phyloP scores from a whole-genome alignment of 352 stramenopile species.

The Thalassiosira livingstoniorum region DNA sequence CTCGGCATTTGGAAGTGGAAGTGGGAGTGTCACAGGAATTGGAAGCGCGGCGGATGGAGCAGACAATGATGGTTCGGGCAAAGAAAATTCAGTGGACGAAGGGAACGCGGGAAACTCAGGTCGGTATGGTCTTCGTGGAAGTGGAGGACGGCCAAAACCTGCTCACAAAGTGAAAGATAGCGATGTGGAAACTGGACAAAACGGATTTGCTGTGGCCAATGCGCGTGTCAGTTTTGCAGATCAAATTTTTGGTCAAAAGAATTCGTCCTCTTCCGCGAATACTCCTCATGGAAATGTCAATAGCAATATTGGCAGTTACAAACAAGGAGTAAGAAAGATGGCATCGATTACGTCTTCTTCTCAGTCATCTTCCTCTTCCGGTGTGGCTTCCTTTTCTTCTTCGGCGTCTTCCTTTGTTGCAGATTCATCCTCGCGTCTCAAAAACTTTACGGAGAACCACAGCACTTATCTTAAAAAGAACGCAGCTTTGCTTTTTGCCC shows the following conservation, averaged over 20 bases:
- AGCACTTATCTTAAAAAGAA: slow-evolving; percentile 27
- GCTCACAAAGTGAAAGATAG: not conserved
- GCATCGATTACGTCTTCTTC: too few relatives aligned
- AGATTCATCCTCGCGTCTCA: too few relatives aligned
- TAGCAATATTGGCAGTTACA: too few relatives aligned
- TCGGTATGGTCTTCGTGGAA: too few relatives aligned
- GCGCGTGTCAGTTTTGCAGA: not conserved
- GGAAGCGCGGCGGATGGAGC: not conserved
- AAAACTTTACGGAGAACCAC: too few relatives aligned
- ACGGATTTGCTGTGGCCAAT: not conserved
- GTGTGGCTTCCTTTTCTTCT: too few relatives aligned
- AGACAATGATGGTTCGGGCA: not conserved
- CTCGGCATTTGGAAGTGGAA: not conserved
- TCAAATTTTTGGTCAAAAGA: not conserved
- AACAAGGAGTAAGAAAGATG: too few relatives aligned
- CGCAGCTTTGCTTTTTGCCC: slow-evolving; percentile 11
- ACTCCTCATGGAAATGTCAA: too few relatives aligned
- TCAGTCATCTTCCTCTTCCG: too few relatives aligned
- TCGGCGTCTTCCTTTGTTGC: too few relatives aligned
- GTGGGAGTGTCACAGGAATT: not conserved
- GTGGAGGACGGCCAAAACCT: not conserved
- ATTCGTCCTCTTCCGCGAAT: too few relatives aligned
- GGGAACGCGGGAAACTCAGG: too few relatives aligned
- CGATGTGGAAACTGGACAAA: not conserved
- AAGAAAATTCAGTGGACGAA: not conserved